Percentiles rank a stretch among this genome's conserved stretches.
phyloP scores from a whole-genome alignment of 1,139 yeast species.

The Sugiyamaella grinbergsii region DNA sequence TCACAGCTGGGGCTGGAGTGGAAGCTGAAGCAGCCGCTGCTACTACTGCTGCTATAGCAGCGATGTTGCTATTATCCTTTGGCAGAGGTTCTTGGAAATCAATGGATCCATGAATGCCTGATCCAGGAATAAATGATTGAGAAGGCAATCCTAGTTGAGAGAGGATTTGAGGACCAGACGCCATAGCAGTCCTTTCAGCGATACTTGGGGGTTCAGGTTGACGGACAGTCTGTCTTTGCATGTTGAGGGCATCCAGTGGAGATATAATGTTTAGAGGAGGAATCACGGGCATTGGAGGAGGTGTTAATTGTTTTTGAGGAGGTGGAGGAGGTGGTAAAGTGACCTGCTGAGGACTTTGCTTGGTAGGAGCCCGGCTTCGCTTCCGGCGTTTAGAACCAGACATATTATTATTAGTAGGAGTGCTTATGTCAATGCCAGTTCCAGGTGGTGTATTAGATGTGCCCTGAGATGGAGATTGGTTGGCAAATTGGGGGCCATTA shows the following conservation, averaged over 20 bases:
- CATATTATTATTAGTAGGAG: background rate
- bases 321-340: slow-evolving; percentile 10
- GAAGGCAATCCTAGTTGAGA: slow-evolving; percentile 17
- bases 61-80: slow-evolving; percentile 9
- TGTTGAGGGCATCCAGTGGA: slow-evolving; percentile 15
- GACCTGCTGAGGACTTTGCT: slow-evolving; percentile 7
- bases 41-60: slow-evolving; percentile 16
- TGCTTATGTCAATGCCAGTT: background rate
- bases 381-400: slow-evolving; percentile 7
- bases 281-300: slow-evolving; percentile 12
- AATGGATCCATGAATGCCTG: slow-evolving; percentile 37
- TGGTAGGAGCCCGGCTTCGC: slow-evolving; percentile 3
- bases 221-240: slow-evolving; percentile 14
- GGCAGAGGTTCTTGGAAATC: slow-evolving; percentile 35
- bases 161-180: slow-evolving; percentile 11
- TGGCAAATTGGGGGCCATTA: slow-evolving; percentile 20
- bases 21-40: slow-evolving; percentile 19
- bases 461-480: slow-evolving; percentile 16
- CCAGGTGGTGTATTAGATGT: background rate
- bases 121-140: slow-evolving; percentile 35
- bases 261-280: slow-evolving; percentile 11
- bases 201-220: slow-evolving; percentile 12
- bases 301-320: background rate
- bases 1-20: background rate
- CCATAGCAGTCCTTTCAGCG: slow-evolving; percentile 14